Evolutionary conservation across 371 early-diverging fungal species (phyloP).

Genomic region (Apophysomyces trapeziformis): DNA sequence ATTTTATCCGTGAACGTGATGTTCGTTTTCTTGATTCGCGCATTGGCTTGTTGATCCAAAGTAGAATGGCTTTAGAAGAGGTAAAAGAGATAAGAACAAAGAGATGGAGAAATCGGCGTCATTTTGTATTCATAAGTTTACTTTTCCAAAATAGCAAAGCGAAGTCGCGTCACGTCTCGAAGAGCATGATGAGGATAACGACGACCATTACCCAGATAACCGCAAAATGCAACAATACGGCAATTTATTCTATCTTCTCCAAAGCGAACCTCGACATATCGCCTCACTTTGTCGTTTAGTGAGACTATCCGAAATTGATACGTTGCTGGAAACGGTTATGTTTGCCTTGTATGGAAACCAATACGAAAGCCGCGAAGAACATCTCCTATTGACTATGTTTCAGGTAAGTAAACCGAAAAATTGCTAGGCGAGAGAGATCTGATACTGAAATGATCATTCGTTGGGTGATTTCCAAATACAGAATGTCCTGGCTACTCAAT

Average conservation of each 20-base stretch:
- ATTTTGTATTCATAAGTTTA: not conserved
- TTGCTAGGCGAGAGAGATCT: not conserved
- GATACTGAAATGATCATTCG: not conserved
- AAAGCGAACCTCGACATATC: conserved; percentile 93
- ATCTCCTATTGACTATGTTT: conserved; percentile 93
- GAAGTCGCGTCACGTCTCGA: conserved; percentile 80
- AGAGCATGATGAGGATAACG: conserved; percentile 73
- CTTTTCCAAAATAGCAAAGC: conserved; percentile 60
- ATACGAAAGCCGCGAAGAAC: conserved; percentile 95
- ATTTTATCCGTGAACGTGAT: conserved; percentile 93
- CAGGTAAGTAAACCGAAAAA: conserved; percentile 59
- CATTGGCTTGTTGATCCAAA: conserved; percentile 92
- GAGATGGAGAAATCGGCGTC: not conserved
- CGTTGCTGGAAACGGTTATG: conserved; percentile 93
- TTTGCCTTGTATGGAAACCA: conserved; percentile 96
- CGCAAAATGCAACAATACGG: conserved; percentile 87
- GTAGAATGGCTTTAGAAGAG: conserved; percentile 90
- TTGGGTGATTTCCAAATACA: conserved; percentile 22
- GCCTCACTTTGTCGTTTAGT: conserved; percentile 87
- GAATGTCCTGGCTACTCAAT: conserved; percentile 89
- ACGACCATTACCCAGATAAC: conserved; percentile 78
- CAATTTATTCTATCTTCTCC: conserved; percentile 91
- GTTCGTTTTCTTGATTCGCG: conserved; percentile 94
- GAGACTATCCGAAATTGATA: conserved; percentile 88
- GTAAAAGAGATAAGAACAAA: conserved; percentile 31